A percentile compares a stretch with the other conserved stretches of the same genome.
Conservation (phyloP, 169 alveolate species). For the Fabrea salina region DNA sequence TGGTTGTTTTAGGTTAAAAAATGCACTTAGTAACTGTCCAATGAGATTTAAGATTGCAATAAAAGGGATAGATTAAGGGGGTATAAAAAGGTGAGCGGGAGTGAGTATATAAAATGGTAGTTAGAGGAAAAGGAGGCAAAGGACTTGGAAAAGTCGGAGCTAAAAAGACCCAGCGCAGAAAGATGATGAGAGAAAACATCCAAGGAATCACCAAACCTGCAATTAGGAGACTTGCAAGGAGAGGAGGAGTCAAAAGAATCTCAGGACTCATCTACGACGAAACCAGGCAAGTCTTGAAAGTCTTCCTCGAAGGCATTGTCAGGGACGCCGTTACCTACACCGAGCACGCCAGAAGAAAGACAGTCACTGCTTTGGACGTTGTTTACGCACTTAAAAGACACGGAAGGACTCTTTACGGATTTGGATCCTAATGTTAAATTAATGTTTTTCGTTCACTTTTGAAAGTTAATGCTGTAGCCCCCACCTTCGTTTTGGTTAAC, state of each 20-base stretch:
- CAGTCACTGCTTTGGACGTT: constrained; percentile 99
- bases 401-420: constrained; percentile 99
- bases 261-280: constrained; percentile 98
- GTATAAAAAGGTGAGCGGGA: too few species aligned
- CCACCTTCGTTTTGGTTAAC: constrained; percentile 92
- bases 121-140: constrained; percentile 99
- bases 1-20: too few species aligned
- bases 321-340: constrained; percentile 99
- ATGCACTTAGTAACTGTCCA: too few species aligned
- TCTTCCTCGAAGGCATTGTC: constrained; percentile 97
- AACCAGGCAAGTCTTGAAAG: constrained; percentile 97
- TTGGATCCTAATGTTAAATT: constrained; percentile 81
- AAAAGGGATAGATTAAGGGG: too few species aligned
- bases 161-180: constrained; percentile 92
- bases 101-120: constrained; percentile 91
- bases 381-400: constrained; percentile 99
- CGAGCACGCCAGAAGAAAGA: constrained; percentile 99
- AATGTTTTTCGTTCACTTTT: constrained; percentile 42
- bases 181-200: constrained; percentile 95
- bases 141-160: constrained; percentile 99
- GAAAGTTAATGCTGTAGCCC: constrained; percentile 90
- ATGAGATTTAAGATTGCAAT: too few species aligned
- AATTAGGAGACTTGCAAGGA: constrained; percentile 99
- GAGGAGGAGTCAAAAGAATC: constrained; percentile 99
- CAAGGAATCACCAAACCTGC: constrained; percentile 99